phyloP scores from a whole-genome alignment of 2,329 filamentous ascomycete genomes.

The Fragosphaeria purpurea region DNA sequence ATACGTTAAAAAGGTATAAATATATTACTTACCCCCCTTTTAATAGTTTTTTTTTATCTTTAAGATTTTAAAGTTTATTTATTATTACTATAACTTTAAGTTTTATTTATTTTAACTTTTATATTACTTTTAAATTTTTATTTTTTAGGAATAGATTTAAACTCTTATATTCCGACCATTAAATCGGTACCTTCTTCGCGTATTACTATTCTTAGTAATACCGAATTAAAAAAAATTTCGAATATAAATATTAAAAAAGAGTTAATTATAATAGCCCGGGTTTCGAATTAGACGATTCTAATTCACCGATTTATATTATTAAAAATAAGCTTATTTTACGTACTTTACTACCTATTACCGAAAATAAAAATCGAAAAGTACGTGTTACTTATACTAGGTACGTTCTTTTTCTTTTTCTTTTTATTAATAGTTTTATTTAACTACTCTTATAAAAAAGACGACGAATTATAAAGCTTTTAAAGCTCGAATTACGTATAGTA shows the following conservation, averaged over 20 bases:
- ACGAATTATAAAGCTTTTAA: conserved; percentile 7
- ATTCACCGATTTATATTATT: background rate
- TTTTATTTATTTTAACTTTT: background rate
- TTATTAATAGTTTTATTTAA: no score
- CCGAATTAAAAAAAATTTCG: conserved; percentile 4
- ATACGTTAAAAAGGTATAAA: no score
- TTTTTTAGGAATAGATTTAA: conserved; percentile 3
- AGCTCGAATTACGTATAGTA: no score
- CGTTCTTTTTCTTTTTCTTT: no score
- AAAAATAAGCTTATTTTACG: conserved; percentile 6
- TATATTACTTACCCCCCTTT: no score
- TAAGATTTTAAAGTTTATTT: no score
- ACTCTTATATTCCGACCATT: conserved; percentile 4
- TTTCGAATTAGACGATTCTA: background rate
- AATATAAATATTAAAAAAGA: conserved; percentile 1
- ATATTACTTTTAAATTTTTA: conserved; percentile 2
- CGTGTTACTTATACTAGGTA: no score
- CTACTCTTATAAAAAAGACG: conserved; percentile 5
- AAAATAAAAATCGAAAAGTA: no score
- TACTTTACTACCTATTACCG: conserved; percentile 1
- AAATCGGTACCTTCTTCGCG: conserved; percentile 6
- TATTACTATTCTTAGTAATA: background rate
- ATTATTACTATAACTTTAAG: background rate
- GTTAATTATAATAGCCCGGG: background rate
- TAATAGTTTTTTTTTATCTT: no score